phyloP scores from a whole-genome alignment of 148 eudicot genomes.

The Chenopodium album region DNA sequence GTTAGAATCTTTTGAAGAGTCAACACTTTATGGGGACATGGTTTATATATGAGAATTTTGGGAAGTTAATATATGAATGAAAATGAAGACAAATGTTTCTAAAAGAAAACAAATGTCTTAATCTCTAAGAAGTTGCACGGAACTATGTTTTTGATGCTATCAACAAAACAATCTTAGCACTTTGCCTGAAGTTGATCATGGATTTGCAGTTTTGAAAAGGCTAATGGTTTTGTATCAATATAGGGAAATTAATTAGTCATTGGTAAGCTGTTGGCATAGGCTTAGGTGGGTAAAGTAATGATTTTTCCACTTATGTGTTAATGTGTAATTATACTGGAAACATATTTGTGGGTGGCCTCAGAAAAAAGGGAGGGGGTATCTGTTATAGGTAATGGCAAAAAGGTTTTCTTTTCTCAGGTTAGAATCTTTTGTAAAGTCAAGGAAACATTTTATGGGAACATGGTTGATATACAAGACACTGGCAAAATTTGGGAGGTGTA shows the following conservation, averaged over 20 bases:
- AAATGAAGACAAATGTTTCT: background rate
- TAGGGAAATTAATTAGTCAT: background rate
- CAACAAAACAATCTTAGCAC: background rate
- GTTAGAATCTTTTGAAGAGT: too few relatives aligned
- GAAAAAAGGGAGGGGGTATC: background rate
- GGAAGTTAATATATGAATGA: background rate
- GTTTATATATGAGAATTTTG: background rate
- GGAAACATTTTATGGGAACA: background rate
- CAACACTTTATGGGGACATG: background rate
- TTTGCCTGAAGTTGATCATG: background rate
- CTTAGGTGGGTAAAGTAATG: background rate
- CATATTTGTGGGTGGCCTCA: background rate
- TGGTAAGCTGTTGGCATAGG: background rate
- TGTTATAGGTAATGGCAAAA: background rate
- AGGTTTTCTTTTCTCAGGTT: background rate
- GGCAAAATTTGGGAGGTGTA: background rate
- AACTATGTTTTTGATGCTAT: background rate
- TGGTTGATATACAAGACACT: background rate
- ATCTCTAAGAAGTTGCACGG: background rate
- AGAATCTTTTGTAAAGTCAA: background rate
- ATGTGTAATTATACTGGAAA: background rate
- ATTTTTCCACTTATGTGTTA: background rate
- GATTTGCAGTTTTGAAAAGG: background rate
- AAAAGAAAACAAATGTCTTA: background rate
- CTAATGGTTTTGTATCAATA: background rate